phyloP scores from a whole-genome alignment of 495 filamentous ascomycete genomes.

The Aspergillus biplanus region DNA sequence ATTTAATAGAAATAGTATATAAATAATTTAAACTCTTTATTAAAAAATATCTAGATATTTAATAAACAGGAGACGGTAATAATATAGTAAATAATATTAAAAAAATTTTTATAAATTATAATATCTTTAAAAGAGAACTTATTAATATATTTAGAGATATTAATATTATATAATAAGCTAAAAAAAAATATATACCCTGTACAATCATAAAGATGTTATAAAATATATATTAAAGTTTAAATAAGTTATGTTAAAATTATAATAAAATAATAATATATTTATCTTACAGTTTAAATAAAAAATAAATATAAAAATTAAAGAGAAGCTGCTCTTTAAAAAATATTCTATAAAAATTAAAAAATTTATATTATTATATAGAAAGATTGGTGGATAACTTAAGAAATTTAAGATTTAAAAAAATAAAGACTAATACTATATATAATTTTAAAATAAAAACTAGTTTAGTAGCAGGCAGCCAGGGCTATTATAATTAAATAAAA shows the following conservation, averaged over 20 bases:
- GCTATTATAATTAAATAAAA: neutral
- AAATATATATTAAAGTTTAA: neutral
- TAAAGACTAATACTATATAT: neutral
- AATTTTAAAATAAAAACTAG: neutral
- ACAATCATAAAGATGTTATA: neutral
- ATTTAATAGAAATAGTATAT: neutral
- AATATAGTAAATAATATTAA: neutral
- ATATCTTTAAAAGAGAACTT: neutral
- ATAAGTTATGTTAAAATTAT: neutral
- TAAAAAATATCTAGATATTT: neutral
- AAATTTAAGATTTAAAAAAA: too few relatives aligned
- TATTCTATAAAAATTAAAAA: neutral
- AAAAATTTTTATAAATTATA: neutral
- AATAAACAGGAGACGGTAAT: neutral
- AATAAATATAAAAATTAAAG: neutral
- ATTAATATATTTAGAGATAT: neutral
- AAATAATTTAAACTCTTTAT: neutral
- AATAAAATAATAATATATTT: neutral
- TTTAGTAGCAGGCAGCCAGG: neutral
- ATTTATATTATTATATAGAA: neutral
- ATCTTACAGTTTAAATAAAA: neutral
- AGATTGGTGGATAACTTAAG: too few relatives aligned
- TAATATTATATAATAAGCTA: neutral
- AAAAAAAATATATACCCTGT: neutral
- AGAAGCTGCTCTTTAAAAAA: neutral